Evolutionary conservation across 2,329 filamentous ascomycete genomes (phyloP), one percentile per base, ranked within the genome.

Genomic region (Diaporthe humulicola): DNA sequence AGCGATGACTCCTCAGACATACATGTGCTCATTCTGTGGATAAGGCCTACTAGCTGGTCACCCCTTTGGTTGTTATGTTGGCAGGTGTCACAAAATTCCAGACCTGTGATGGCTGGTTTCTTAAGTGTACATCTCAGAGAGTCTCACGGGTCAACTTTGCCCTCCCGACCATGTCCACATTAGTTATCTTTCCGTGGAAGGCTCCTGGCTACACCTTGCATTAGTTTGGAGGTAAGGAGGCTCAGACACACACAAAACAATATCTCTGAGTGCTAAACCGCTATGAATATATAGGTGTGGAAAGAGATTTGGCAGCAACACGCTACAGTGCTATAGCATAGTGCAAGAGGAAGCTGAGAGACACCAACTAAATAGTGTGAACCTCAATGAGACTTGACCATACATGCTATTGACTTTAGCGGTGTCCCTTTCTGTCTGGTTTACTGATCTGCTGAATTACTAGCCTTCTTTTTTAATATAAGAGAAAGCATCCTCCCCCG

Each of bases 11-110:
- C 38, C 56, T n/a, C 19, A 17, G 70, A 54, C 48, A 56, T 38
- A 48, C 22, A n/a, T n/a, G 30, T 52, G 64, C 64, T 66, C 42
- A 52, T 50, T 40, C 42, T 69, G 58, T 71, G 69, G 17, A 8
- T 33, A 15, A 56, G 40, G 4, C 5, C 22, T 15, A 15, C 28
- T 30, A 45, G 58, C 38, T 5, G 30, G 30, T 7, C 33, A 50
- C 19, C 33, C 30, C 22, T 15, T 25, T 25, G 33, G 33, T 7
- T 14, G 28, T 40, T 12, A 14, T 38, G 10, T 38, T 25, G 56
- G 9, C 22, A n/a, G 12, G 33, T n/a, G 33, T 58, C 33, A 58
- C 33, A 58, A 38, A n/a, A n/a, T 9, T 15, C 19, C 33, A n/a
- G 33, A 8, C 12, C 25, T 58, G 33, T 12, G 19, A 14, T 57